Base-by-base conservation (phyloP, 345 rosid species). In the Populus tremula region DNA sequence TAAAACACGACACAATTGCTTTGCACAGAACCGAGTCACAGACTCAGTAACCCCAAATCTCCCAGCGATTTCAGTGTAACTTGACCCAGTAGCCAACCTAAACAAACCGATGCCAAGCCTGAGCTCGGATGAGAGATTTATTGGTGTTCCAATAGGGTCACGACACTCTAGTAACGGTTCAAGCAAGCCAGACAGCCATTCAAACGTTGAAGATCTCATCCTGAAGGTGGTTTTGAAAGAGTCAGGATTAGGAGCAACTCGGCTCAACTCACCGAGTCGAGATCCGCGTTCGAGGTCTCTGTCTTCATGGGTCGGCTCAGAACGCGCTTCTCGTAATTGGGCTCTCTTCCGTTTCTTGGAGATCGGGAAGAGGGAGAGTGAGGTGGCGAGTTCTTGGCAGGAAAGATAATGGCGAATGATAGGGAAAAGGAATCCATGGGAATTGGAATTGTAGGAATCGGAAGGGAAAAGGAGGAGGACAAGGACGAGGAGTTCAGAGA, bases 141-240 rank as follows among this genome's bases (percentile, higher is more conserved):
- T 72, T 23, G 81, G 89, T 9, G 86, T 82, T 38, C 89, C 91
- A 21, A 87, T 69, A 0, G 95, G 93, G 79, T 91, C 95, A 33
- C 93, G 93, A 80, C 95, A 89, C 67, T 91, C 95, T 6, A 91
- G 82, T 63, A 91, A 43, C 45, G 91, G 93, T 76, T 89, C 95
- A 31, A 91, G 93, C 82, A 91, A 84, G 6, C 91, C 91, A 21
- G 87, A 78, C 13, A 91, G 90, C 95, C 91, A 89, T 75, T 86
- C 90, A 33, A 91, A 89, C 49, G 91, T 87, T 39, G 92, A 82
- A 53, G 88, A 79, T 25, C 79, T 81, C 91, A 89, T 91, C 63
- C 83, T 84, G 86, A 89, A 91, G 74, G 63, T 61, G 70, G 71
- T 54, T 67, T 67, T 84, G 80, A 87, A 88, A 72, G 87, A 84